Percentiles rank a stretch among this genome's conserved stretches.
These are phyloP conservation scores for Fusarium sp. DNA, from an alignment of 2,329 filamentous ascomycete species.

Conservation along the genomic window DNA sequence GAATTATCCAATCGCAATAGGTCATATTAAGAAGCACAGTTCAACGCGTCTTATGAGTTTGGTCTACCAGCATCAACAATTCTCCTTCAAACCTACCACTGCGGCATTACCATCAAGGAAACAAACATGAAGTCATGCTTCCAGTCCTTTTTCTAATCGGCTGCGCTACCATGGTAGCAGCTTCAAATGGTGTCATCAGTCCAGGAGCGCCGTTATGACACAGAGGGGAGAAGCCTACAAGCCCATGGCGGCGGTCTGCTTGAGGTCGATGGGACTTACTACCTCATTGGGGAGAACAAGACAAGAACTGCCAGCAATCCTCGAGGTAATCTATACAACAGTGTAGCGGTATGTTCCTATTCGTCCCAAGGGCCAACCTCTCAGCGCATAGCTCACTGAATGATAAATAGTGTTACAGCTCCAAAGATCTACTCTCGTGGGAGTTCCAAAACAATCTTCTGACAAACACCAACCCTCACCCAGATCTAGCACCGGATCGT, in stretches of 20 bases:
- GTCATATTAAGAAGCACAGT: accelerated
- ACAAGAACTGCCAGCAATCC: background rate
- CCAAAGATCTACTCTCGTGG: background rate
- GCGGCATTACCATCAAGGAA: background rate
- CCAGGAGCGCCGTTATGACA: background rate
- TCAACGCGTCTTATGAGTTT: background rate
- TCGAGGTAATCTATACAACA: background rate
- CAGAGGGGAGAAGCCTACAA: background rate
- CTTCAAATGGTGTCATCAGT: background rate
- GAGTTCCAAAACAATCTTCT: background rate
- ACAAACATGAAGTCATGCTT: background rate
- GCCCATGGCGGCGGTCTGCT: background rate
- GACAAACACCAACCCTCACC: background rate
- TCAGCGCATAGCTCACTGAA: background rate
- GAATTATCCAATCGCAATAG: accelerated
- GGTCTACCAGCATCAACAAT: background rate
- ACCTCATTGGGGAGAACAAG: background rate
- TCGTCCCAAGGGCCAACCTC: background rate
- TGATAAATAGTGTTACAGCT: background rate
- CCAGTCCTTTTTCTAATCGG: background rate
- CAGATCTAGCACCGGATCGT: background rate
- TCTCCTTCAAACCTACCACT: too few species aligned
- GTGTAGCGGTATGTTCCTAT: background rate
- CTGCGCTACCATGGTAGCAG: background rate
- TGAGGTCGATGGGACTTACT: background rate